Conservation (phyloP, 2,329 filamentous ascomycete species). For the Elsinoe ampelina region DNA sequence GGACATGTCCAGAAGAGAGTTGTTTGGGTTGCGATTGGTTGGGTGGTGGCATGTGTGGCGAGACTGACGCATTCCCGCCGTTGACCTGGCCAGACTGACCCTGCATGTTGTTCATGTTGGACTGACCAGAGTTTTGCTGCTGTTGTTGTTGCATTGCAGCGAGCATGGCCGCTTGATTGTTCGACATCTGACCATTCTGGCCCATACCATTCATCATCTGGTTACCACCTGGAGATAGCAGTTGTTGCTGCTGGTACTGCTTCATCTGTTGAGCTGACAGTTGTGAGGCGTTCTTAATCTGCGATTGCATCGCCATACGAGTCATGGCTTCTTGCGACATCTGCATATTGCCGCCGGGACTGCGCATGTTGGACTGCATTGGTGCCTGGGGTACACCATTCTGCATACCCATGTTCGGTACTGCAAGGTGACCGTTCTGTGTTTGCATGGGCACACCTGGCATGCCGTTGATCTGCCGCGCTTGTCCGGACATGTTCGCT, state of each 20-base stretch:
- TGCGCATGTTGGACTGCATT: constrained; percentile 22
- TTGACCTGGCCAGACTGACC: constrained; percentile 16
- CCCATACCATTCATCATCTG: constrained; percentile 8
- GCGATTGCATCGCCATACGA: constrained; percentile 17
- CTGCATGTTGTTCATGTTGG: constrained; percentile 16
- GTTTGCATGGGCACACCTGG: constrained; percentile 42
- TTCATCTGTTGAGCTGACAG: constrained; percentile 19
- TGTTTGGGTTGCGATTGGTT: constrained; percentile 35
- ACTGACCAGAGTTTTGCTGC: constrained; percentile 14
- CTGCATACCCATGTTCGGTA: constrained; percentile 43
- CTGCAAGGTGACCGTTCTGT: constrained; percentile 39
- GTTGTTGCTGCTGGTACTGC: constrained; percentile 13
- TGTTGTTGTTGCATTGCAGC: constrained; percentile 13
- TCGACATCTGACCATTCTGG: constrained; percentile 3
- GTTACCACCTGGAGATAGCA: constrained; percentile 2
- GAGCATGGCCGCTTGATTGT: constrained; percentile 11
- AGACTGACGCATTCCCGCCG: constrained; percentile 24
- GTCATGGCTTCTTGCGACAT: constrained; percentile 17
- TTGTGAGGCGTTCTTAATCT: constrained; percentile 17
- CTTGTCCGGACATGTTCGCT: constrained; percentile 15
- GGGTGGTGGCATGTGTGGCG: constrained; percentile 30
- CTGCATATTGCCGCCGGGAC: constrained; percentile 15
- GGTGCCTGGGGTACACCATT: constrained; percentile 55
- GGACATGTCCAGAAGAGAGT: constrained; percentile 45
- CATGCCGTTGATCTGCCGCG: constrained; percentile 25